Base-by-base conservation (phyloP, 805 yeast genomes). In the Ogataea nonfermentans region DNA sequence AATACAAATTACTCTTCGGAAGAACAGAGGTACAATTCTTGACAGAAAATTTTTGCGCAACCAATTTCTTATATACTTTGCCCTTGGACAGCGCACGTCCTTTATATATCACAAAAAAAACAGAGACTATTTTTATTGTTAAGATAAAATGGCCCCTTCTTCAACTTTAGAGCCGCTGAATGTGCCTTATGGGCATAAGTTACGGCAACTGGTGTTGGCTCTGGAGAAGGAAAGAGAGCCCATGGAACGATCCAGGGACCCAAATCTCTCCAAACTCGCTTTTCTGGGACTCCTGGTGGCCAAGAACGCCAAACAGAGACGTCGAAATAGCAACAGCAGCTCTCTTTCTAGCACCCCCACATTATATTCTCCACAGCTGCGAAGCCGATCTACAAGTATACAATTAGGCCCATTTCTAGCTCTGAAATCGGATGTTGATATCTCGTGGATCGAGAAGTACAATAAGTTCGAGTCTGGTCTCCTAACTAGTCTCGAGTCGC, bases 1-100 rank as follows among this genome's bases (percentile, higher is more conserved):
- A 29, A 41, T 31, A 35, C 41, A 32, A 37, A 37, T 37, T 37
- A 37, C 41, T 37, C 41, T 32, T 37, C 27, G 41, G 41, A 37
- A 37, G 36, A 37, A 37, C 40, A 37, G 32, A 24, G 30, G 35
- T 30, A 37, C 41, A 37, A 37, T 31, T 23, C 32, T 26, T 10
- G 29, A 7, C 27, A 26, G 29, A 32, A 32, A 37, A 27, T 22
- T 17, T 37, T 37, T 19, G 24, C 73, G 60, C 75, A 69, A 68
- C 13, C 15, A 24, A 44, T 14, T 26, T 28, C 17, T 30, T 30
- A 17, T 30, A 30, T 29, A 24, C 24, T 23, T 24, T 35, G 7
- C 15, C 12, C 8, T 24, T 33, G 37, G 11, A 23, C 8, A 15
- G 37, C 10, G 19, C 37, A 33, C 37, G 37, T 16, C 37, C 24